Evolutionary conservation across 2,329 filamentous ascomycete species (phyloP), one percentile per base, ranked within the genome.

Genomic region (Beauveria rudraprayagi): DNA sequence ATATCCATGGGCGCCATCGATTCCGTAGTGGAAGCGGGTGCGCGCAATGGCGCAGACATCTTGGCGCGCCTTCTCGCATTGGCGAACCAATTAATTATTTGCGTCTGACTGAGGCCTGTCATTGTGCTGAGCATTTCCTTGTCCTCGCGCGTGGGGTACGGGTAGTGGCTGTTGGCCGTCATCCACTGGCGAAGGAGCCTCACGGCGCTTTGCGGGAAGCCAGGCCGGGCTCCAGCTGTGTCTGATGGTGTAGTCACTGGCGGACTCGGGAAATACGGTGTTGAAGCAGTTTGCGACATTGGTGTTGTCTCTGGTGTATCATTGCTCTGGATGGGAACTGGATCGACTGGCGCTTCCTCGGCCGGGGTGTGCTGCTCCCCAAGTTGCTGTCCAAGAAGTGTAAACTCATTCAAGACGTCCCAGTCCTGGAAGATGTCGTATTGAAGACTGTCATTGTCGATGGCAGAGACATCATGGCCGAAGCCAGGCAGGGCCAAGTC

Each of bases 31-130:
- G 34, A 48, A 64, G 85, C 81, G 0, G 89, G 86, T 6, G 88
- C 90, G n/a, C 79, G 57, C 28, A 60, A n/a, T 81, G 55, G 81
- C 82, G 65, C 84, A 77, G 47, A 82, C 61, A 87, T 84, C 76
- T 94, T 95, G 66, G 88, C 86, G 63, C 91, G 82, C 56, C 91
- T 83, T 28, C 91, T 84, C 58, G 90, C 90, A 71, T 95, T 96
- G 60, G 91, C 90, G 44, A 95, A 83, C 91, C 91, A 96, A 70
- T 94, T 95, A 5, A 86, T 84, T 62, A 96, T 91, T 69, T 96
- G 91, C 6, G 81, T 87, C 66, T 88, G 83, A 69, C 83, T 91
- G 19, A 96, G 78, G 2, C 90, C 89, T 0, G 91, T 95, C 65
- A 87, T 81, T 51, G 81, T 78, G 70, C 89, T 86, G 14, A 96